These are phyloP conservation scores for Anisodus tanguticus DNA, from an alignment of 257 asterid genomes.

Conservation along the genomic window DNA sequence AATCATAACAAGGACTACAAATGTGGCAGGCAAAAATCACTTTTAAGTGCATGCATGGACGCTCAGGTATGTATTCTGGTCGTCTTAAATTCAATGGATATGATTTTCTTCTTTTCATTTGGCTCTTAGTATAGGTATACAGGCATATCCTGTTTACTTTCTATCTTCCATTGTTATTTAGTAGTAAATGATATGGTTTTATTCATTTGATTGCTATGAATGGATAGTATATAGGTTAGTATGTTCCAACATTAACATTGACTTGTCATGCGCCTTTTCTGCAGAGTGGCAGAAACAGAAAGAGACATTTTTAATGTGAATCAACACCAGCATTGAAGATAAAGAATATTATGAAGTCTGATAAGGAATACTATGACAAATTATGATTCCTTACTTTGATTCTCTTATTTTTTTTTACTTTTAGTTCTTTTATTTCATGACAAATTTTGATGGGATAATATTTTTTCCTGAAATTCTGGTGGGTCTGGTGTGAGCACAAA, in stretches of 20 bases:
- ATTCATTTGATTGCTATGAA: not conserved
- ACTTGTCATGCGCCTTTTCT: not conserved
- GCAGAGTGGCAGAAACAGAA: constrained; percentile 65
- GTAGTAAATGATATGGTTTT: not conserved
- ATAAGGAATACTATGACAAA: no score
- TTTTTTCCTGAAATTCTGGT: no score
- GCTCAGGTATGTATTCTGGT: constrained; percentile 58
- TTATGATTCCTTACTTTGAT: no score
- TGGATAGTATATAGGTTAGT: not conserved
- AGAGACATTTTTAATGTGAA: no score
- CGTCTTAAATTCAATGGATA: not conserved
- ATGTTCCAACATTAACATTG: not conserved
- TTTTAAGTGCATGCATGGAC: constrained; percentile 77
- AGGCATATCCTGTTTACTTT: not conserved
- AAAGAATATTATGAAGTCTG: no score
- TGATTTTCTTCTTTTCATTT: no score
- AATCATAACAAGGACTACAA: constrained; percentile 67
- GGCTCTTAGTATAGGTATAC: not conserved
- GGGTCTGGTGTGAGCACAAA: no score
- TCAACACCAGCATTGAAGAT: no score
- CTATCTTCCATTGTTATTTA: not conserved
- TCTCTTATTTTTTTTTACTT: no score
- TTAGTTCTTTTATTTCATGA: no score
- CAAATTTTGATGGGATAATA: no score
- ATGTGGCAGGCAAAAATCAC: constrained; percentile 72